phyloP scores from a whole-genome alignment of 1,284 basidiomycete species.

The Tilletiopsis washingtonensis region DNA sequence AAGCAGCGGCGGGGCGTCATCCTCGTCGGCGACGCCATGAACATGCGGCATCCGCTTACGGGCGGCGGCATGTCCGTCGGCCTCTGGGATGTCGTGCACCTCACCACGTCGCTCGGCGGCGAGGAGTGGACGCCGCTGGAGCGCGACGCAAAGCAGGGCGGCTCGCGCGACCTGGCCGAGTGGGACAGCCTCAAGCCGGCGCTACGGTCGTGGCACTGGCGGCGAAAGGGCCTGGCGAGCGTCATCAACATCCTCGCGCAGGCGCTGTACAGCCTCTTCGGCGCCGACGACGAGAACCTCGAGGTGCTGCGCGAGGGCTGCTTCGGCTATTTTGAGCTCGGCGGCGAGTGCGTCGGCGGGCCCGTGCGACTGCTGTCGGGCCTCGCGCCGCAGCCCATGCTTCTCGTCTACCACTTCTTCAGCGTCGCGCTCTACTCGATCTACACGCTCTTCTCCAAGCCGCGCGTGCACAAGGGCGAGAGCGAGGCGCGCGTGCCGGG shows the following conservation, averaged over 20 bases:
- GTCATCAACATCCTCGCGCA: constrained; percentile 47
- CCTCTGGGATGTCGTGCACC: constrained; percentile 43
- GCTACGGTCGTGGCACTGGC: constrained; percentile 43
- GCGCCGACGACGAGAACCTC: constrained; percentile 58
- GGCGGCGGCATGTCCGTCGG: constrained; percentile 56
- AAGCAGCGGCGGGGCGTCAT: constrained; percentile 61
- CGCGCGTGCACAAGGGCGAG: constrained; percentile 10
- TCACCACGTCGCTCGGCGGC: constrained; percentile 37
- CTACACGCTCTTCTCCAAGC: constrained; percentile 66
- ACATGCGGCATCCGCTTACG: constrained; percentile 97
- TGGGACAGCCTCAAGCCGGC: constrained; percentile 28
- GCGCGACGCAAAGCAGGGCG: not conserved
- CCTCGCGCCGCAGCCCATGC: constrained; percentile 63
- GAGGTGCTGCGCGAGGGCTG: constrained; percentile 83
- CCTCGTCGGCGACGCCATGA: constrained; percentile 90
- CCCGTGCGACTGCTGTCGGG: constrained; percentile 58
- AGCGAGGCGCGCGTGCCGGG: constrained; percentile 7
- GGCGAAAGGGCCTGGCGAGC: constrained; percentile 33
- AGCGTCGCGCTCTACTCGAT: constrained; percentile 87
- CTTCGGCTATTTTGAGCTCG: constrained; percentile 94
- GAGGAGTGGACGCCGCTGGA: constrained; percentile 26
- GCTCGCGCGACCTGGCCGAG: constrained; percentile 18
- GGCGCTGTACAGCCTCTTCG: constrained; percentile 44
- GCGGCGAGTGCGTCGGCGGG: constrained; percentile 78
- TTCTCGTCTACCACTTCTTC: constrained; percentile 90